Base-by-base conservation (phyloP, 495 filamentous ascomycete species). In the Penicillium desertorum region DNA sequence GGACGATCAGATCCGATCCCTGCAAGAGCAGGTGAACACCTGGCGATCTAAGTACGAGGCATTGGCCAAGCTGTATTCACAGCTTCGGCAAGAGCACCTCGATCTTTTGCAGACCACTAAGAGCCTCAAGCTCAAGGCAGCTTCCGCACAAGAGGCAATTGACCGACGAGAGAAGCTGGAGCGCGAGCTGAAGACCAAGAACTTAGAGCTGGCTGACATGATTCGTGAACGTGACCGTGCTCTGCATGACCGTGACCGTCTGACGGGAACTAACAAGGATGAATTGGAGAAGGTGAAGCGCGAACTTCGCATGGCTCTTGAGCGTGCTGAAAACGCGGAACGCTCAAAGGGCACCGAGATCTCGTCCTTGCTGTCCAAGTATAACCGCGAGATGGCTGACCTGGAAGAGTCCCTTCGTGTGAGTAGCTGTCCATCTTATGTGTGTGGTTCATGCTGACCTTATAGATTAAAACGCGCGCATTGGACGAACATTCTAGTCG, bases 1-100 rank as follows among this genome's bases (percentile, higher is more conserved):
- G 66, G 94, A 98, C 64, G 94, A 97, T 59, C 91, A 97, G 68
- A 96, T 98, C 62, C 79, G 88, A 45, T 85, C 94, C 5, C 77
- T 98, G 17, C 93, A 97, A 65, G 92, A 96, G 72, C 92, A 96
- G 67, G 87, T 96, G 60, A 96, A 96, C 71, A 96, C 92, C 1
- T 98, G 94, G 94, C 82, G 94, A 54, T 84, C 89, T 34, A 98
- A 98, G 75, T 98, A 98, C 64, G 95, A 98, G 68, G 89, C 93
- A 4, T 76, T 98, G 51, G 94, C 94, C 42, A 98, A 98, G 74
- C 81, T 98, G 6, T 98, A 98, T 72, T 96, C 92, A 16, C 94
- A 98, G 70, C 79, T 98, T 51, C 90, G 94, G 50, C 87, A 92
- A 58, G 94, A 98, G 74, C 94, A 98, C 78, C 80, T 98, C 17